These are phyloP conservation scores for Populus davidiana DNA, from an alignment of 345 rosid species.

Conservation along the genomic window DNA sequence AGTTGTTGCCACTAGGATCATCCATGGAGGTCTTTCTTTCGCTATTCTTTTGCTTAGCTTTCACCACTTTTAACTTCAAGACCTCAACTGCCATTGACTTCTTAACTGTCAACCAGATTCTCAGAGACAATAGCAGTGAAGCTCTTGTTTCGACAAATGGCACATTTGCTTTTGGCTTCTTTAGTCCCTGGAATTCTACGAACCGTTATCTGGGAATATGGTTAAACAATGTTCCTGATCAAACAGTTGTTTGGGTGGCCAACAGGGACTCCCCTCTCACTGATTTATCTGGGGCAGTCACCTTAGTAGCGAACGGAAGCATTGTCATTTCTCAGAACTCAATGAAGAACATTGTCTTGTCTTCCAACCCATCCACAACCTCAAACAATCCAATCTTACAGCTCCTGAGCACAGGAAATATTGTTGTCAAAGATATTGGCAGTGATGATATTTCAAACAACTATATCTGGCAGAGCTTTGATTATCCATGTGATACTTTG, in stretches of 20 bases:
- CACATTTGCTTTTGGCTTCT: constrained; percentile 26
- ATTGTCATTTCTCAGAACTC: constrained; percentile 1
- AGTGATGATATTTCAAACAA: neutral
- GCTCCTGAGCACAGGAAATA: constrained; percentile 34
- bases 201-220: constrained; percentile 25
- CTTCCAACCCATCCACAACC: neutral
- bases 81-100: too few species aligned
- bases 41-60: too few species aligned
- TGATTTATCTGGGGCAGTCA: constrained; percentile 16
- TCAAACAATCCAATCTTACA: constrained; percentile 13
- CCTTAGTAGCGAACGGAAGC: constrained; percentile 10
- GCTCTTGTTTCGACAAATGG: too few species aligned
- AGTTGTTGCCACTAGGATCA: too few species aligned
- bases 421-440: constrained; percentile 18
- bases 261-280: constrained; percentile 21
- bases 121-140: too few species aligned
- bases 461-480: constrained; percentile 36
- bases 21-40: too few species aligned
- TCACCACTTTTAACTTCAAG: too few species aligned
- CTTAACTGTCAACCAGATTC: too few species aligned
- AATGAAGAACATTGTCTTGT: constrained; percentile 5
- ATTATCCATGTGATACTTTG: constrained; percentile 25
- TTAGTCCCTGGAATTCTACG: constrained; percentile 6
- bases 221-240: constrained; percentile 21
- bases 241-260: neutral